These are phyloP conservation scores for Amyloporia xantha DNA, from an alignment of 768 basidiomycete species.

Conservation along the genomic window DNA sequence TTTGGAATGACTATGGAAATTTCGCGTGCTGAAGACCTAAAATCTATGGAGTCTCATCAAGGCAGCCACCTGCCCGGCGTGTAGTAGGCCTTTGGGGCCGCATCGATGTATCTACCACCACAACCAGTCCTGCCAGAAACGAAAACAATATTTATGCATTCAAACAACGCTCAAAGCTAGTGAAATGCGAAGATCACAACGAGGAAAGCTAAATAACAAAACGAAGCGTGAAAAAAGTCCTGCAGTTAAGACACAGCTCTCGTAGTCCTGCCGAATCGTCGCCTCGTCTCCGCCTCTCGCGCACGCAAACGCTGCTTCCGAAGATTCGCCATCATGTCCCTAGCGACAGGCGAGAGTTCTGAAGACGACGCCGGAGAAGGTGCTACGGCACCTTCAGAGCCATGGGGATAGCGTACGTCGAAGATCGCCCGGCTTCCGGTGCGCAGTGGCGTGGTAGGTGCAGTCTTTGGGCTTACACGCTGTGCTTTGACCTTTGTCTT, in stretches of 20 bases:
- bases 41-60: too few species aligned
- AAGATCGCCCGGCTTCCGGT: constrained; percentile 34
- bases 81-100: too few species aligned
- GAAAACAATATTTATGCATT: background rate
- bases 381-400: constrained; percentile 17
- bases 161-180: background rate
- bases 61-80: too few species aligned
- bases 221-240: background rate
- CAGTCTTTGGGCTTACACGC: background rate
- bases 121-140: too few species aligned
- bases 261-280: background rate
- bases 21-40: too few species aligned
- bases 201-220: background rate
- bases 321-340: constrained; percentile 60
- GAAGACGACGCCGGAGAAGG: constrained; percentile 67
- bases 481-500: background rate
- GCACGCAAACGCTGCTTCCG: constrained; percentile 30
- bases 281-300: background rate
- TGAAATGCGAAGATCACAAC: background rate
- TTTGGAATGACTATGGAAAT: too few species aligned
- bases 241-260: background rate
- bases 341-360: constrained; percentile 64
- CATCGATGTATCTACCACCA: too few species aligned
- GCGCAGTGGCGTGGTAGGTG: constrained; percentile 38
- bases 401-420: constrained; percentile 21